These are phyloP conservation scores for Trichoderma atrobrunneum DNA, from an alignment of 2,329 filamentous ascomycete species.

Conservation along the genomic window DNA sequence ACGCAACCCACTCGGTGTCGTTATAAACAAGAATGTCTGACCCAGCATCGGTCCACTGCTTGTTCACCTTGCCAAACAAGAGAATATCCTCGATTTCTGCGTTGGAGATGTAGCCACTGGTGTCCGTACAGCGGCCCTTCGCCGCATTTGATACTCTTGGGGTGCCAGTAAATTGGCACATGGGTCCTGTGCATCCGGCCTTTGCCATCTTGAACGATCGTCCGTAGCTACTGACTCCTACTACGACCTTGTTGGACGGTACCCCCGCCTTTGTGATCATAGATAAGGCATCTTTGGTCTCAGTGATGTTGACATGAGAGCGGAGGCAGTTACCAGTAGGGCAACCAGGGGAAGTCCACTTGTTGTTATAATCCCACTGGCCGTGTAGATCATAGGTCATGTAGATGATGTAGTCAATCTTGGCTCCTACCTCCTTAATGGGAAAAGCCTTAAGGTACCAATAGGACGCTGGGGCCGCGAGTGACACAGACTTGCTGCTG, in stretches of 20 bases:
- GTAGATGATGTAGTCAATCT: conserved; percentile 36
- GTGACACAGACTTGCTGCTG: conserved; percentile 28
- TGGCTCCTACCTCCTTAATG: conserved; percentile 26
- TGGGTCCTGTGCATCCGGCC: conserved; percentile 23
- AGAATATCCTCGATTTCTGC: conserved; percentile 27
- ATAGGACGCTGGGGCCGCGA: conserved; percentile 24
- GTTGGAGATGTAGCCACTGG: conserved; percentile 18
- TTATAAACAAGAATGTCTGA: conserved; percentile 27
- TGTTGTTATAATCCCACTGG: conserved; percentile 29
- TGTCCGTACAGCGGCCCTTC: neutral
- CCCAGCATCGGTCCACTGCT: conserved; percentile 2
- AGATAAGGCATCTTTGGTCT: conserved; percentile 30
- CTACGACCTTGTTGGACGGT: conserved; percentile 27
- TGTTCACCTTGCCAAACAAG: conserved; percentile 17
- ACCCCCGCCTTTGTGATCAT: conserved; percentile 32
- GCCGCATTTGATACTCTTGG: neutral
- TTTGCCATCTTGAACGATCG: conserved; percentile 30
- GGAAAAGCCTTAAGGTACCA: conserved; percentile 33
- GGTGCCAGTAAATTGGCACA: conserved; percentile 23
- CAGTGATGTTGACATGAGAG: conserved; percentile 23
- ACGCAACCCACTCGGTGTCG: conserved; percentile 25
- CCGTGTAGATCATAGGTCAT: conserved; percentile 35
- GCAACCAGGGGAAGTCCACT: conserved; percentile 21
- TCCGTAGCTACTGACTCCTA: conserved; percentile 30
- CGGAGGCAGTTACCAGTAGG: conserved; percentile 11